phyloP scores from a whole-genome alignment of 2,329 filamentous ascomycete genomes.

The Trichoderma endophyticum region DNA sequence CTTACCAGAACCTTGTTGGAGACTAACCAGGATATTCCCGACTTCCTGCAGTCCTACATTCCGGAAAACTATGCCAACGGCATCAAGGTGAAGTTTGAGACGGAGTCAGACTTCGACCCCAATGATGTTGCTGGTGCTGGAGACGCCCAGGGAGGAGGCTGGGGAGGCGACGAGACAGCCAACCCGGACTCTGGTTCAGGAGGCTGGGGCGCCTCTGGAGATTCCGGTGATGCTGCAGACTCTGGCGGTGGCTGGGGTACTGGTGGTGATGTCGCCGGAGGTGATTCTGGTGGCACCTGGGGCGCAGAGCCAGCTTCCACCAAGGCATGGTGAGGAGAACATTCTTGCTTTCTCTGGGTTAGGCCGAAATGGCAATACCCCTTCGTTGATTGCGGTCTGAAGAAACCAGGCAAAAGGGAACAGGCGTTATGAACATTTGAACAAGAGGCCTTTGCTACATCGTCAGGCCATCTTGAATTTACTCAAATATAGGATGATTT shows the following conservation, averaged over 20 bases:
- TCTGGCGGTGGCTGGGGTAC: conserved; percentile 17
- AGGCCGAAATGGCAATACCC: background rate
- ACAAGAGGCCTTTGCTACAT: background rate
- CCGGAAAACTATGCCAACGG: conserved; percentile 51
- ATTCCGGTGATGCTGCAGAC: background rate
- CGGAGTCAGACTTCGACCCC: conserved; percentile 52
- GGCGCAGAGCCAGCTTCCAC: background rate
- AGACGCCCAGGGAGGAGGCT: conserved; percentile 22
- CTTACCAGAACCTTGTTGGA: conserved; percentile 82
- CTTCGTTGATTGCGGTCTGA: background rate
- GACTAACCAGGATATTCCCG: conserved; percentile 72
- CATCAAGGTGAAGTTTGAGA: conserved; percentile 52
- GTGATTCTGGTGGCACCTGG: conserved; percentile 8
- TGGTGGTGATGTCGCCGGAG: background rate
- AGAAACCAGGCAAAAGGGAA: background rate
- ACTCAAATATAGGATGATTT: background rate
- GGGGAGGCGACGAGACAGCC: conserved; percentile 2
- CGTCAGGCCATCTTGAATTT: background rate
- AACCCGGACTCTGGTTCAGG: conserved; percentile 19
- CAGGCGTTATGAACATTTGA: background rate
- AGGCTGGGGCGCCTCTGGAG: conserved; percentile 20
- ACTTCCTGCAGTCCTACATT: conserved; percentile 68
- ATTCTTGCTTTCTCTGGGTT: background rate
- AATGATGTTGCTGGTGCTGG: conserved; percentile 32
- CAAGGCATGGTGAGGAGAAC: background rate